phyloP scores from a whole-genome alignment of 2,329 filamentous ascomycete genomes.

The Bertia moriformis region DNA sequence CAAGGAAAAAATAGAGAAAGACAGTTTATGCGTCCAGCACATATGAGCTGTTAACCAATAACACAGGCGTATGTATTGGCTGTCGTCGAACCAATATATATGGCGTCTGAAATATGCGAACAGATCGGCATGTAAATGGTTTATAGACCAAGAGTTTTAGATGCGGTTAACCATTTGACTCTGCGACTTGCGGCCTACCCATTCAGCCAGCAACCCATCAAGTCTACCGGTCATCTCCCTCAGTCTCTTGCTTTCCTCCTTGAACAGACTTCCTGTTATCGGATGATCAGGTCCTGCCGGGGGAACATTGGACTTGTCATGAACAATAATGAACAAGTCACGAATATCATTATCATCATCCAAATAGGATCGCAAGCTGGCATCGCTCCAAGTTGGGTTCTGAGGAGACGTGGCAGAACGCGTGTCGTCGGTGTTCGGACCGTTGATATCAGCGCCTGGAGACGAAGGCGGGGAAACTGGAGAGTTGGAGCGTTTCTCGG shows the following conservation, averaged over 20 bases:
- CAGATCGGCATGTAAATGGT: no score
- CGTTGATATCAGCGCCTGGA: not conserved
- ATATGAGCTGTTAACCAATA: no score
- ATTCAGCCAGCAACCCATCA: not conserved
- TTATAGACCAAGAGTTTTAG: no score
- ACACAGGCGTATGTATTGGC: no score
- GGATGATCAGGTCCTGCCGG: not conserved
- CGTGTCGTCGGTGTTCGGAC: not conserved
- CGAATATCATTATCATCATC: constrained; percentile 1
- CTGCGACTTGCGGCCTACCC: not conserved
- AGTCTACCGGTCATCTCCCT: not conserved
- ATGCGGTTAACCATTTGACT: no score
- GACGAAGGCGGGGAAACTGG: not conserved
- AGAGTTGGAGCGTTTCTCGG: not conserved
- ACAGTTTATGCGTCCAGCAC: constrained; percentile 1
- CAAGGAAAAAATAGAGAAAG: not conserved
- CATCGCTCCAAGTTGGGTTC: not conserved
- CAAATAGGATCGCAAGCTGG: constrained; percentile 1
- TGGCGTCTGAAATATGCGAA: no score
- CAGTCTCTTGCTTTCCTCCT: constrained; percentile 1
- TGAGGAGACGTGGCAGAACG: not conserved
- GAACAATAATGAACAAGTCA: not conserved
- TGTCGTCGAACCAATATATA: no score
- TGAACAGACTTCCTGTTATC: not conserved
- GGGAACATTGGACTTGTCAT: not conserved